Percentiles rank a stretch among this genome's conserved stretches.
These are phyloP conservation scores for Amylocystis lapponica DNA, from an alignment of 768 basidiomycete genomes.

Conservation along the genomic window DNA sequence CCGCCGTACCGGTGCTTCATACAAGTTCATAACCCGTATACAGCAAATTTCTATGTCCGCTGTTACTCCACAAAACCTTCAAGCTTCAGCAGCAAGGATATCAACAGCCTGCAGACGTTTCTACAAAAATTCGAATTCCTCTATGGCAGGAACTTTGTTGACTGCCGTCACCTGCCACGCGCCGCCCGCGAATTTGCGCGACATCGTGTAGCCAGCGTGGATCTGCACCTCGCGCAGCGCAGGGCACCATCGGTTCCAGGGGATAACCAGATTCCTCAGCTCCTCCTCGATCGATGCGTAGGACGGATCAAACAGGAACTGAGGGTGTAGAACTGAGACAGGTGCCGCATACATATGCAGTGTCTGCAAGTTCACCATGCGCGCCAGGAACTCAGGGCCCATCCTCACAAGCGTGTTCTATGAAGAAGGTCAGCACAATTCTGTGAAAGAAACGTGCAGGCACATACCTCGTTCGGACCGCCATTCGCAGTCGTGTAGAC, in stretches of 20 bases:
- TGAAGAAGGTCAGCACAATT: conserved; percentile 7
- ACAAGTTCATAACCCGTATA: no score
- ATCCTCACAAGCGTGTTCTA: conserved; percentile 37
- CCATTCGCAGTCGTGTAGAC: conserved; percentile 33
- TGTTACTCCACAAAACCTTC: no score
- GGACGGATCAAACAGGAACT: conserved; percentile 14
- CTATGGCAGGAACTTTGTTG: neutral
- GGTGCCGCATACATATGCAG: conserved; percentile 32
- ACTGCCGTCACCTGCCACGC: conserved; percentile 22
- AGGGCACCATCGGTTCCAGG: conserved; percentile 39
- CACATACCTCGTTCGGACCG: conserved; percentile 34
- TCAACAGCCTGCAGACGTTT: no score
- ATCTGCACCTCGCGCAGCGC: conserved; percentile 37
- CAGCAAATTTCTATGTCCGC: no score
- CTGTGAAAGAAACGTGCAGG: no score
- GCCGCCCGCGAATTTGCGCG: conserved; percentile 30
- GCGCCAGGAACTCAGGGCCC: conserved; percentile 37
- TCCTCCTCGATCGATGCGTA: conserved; percentile 21
- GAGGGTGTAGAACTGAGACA: conserved; percentile 9
- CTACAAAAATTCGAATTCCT: conserved; percentile 10
- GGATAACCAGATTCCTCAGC: conserved; percentile 33
- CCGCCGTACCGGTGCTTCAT: no score
- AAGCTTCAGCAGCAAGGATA: no score
- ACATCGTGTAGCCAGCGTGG: conserved; percentile 34
- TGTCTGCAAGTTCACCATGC: conserved; percentile 31